A percentile compares a stretch with the other conserved stretches of the same genome.
Evolutionary conservation across 768 basidiomycete genomes (phyloP).

Genomic region (Pluteus cervinus): DNA sequence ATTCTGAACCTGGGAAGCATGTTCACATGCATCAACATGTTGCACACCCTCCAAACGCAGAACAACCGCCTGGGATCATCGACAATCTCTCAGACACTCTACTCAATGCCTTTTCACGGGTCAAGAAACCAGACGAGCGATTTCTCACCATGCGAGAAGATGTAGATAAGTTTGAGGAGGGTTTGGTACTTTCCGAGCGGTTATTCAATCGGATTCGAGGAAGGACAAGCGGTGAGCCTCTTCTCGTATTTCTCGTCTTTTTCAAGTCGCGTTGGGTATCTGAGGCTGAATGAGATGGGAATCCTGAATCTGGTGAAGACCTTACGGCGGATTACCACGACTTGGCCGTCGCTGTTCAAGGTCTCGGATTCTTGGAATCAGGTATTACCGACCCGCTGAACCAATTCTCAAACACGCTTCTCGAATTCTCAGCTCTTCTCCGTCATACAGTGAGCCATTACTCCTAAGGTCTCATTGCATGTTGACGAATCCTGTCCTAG

Average conservation of each 20-base stretch:
- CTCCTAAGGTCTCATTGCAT: constrained; percentile 2
- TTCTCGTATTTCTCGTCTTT: constrained; percentile 13
- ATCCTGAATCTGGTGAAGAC: constrained; percentile 83
- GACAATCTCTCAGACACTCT: constrained; percentile 96
- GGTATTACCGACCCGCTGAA: constrained; percentile 98
- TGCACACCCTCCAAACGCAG: constrained; percentile 86
- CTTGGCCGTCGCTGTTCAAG: constrained; percentile 92
- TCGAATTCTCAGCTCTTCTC: constrained; percentile 89
- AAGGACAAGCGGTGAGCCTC: constrained; percentile 79
- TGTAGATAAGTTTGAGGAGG: constrained; percentile 96
- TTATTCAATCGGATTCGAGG: constrained; percentile 73
- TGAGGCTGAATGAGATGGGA: constrained; percentile 84
- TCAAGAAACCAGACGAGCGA: constrained; percentile 95
- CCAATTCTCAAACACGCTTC: constrained; percentile 91
- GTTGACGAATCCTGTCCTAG: constrained; percentile 30
- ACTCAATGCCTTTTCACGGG: constrained; percentile 91
- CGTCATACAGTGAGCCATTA: constrained; percentile 63
- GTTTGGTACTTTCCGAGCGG: constrained; percentile 75
- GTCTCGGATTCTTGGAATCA: constrained; percentile 94
- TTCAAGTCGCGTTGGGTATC: constrained; percentile 38
- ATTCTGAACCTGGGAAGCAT: constrained; percentile 44
- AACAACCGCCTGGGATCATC: constrained; percentile 72
- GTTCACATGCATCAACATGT: constrained; percentile 97
- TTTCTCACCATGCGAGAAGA: constrained; percentile 89
- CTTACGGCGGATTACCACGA: constrained; percentile 97